Percentiles rank a stretch among this genome's conserved stretches.
These are phyloP conservation scores for Apiospora malaysiana DNA, from an alignment of 2,329 filamentous ascomycete species.

Conservation along the genomic window DNA sequence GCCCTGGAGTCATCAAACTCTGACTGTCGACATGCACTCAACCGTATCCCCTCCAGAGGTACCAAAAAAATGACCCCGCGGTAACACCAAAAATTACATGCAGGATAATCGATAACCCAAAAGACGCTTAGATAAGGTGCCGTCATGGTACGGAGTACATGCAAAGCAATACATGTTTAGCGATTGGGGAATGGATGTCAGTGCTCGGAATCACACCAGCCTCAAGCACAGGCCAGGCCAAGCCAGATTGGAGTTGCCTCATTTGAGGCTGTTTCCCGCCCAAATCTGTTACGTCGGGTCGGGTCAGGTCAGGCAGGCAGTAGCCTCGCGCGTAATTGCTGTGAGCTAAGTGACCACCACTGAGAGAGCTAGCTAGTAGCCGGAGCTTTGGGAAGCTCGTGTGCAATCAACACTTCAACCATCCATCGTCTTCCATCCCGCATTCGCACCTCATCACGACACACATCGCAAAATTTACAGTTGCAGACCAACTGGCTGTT, in stretches of 20 bases:
- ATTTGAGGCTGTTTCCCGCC: constrained; percentile 1
- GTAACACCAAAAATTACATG: constrained; percentile 16
- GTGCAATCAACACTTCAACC: constrained; percentile 18
- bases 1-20: neutral
- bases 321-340: constrained; percentile 22
- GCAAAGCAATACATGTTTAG: neutral
- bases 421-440: constrained; percentile 20
- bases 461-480: neutral
- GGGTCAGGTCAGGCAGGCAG: constrained; percentile 2
- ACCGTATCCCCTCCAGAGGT: constrained; percentile 14
- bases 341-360: constrained; percentile 10
- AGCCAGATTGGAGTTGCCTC: neutral
- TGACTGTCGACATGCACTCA: neutral
- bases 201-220: neutral
- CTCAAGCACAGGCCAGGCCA: constrained; percentile 18
- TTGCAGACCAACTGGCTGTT: neutral
- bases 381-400: constrained; percentile 21
- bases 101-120: neutral
- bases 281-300: constrained; percentile 16
- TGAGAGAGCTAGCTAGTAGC: constrained; percentile 1
- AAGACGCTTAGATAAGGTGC: neutral
- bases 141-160: neutral
- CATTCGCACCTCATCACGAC: neutral
- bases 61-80: constrained; percentile 18
- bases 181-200: neutral